Conservation (phyloP, 2,329 filamentous ascomycete species). For the Madurella fahalii region DNA sequence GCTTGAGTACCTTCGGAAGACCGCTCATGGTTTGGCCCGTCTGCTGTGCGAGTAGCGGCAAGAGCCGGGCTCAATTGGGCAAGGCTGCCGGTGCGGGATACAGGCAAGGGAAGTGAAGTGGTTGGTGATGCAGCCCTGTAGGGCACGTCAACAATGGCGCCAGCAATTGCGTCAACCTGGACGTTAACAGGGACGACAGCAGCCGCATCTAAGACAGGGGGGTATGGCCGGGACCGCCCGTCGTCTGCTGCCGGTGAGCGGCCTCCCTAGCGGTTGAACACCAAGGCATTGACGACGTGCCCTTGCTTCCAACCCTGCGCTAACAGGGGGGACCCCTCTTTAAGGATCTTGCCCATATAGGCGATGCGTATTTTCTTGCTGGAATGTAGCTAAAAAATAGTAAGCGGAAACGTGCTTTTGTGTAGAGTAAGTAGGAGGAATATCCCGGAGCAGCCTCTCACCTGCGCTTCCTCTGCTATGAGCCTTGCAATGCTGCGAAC, state of each 20-base stretch:
- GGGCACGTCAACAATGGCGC: not conserved
- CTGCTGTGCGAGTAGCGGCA: too few relatives aligned
- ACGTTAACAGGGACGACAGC: not conserved
- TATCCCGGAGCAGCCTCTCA: slow-evolving; percentile 37
- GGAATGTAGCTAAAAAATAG: slow-evolving; percentile 48
- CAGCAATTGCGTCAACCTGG: not conserved
- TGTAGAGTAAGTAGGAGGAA: not conserved
- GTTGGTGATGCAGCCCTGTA: not conserved
- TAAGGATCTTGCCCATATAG: slow-evolving; percentile 77
- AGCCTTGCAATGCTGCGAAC: slow-evolving; percentile 60
- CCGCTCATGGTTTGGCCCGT: too few relatives aligned
- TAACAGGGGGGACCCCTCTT: slow-evolving; percentile 60
- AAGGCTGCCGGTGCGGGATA: too few relatives aligned
- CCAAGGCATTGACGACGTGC: slow-evolving; percentile 72
- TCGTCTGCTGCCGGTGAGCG: slow-evolving; percentile 9
- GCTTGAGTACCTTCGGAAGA: too few relatives aligned
- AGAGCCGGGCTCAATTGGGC: too few relatives aligned
- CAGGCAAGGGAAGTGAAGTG: not conserved
- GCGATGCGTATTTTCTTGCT: slow-evolving; percentile 64
- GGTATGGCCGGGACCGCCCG: not conserved
- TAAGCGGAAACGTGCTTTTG: not conserved
- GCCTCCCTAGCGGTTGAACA: slow-evolving; percentile 49
- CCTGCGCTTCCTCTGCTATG: slow-evolving; percentile 59
- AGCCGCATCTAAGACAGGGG: not conserved
- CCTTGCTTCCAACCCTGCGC: slow-evolving; percentile 72